Conservation (phyloP, 768 basidiomycete genomes). For the Mycena metata region DNA sequence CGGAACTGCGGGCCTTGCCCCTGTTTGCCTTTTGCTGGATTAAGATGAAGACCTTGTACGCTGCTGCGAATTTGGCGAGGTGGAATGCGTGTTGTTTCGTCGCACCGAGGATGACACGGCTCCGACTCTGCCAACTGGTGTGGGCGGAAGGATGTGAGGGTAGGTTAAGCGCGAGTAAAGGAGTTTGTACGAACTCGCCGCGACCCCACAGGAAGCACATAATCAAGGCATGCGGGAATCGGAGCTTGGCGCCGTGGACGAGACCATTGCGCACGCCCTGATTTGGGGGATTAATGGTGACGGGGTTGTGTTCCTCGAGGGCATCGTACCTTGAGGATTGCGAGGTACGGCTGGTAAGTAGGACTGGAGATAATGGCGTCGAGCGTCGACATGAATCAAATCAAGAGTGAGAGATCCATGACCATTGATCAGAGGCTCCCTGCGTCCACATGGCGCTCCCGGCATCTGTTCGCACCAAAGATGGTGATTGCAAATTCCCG, state of each 20-base stretch:
- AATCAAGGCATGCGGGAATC: slow-evolving; percentile 96
- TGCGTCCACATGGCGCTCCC: too few species aligned
- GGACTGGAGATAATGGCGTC: slow-evolving; percentile 69
- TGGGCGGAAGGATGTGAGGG: slow-evolving; percentile 24
- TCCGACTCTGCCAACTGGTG: slow-evolving; percentile 76
- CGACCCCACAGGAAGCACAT: slow-evolving; percentile 96
- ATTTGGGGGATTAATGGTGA: not conserved
- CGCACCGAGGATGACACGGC: slow-evolving; percentile 79
- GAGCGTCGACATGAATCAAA: slow-evolving; percentile 20
- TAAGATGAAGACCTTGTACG: slow-evolving; percentile 91
- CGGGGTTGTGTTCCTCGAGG: not conserved
- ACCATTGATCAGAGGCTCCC: too few species aligned
- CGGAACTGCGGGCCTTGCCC: slow-evolving; percentile 84
- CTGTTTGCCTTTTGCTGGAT: slow-evolving; percentile 85
- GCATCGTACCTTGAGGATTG: slow-evolving; percentile 76
- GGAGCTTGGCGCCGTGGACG: slow-evolving; percentile 90
- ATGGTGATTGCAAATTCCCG: too few species aligned
- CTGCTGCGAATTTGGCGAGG: slow-evolving; percentile 92
- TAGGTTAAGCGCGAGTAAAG: slow-evolving; percentile 23
- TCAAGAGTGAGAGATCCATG: too few species aligned
- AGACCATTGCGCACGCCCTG: slow-evolving; percentile 92
- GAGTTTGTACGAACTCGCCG: slow-evolving; percentile 83
- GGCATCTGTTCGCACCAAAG: too few species aligned
- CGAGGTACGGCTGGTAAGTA: slow-evolving; percentile 88
- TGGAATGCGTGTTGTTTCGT: slow-evolving; percentile 94